Conservation (phyloP, 2,329 filamentous ascomycete species). For the Fusarium foetens region DNA sequence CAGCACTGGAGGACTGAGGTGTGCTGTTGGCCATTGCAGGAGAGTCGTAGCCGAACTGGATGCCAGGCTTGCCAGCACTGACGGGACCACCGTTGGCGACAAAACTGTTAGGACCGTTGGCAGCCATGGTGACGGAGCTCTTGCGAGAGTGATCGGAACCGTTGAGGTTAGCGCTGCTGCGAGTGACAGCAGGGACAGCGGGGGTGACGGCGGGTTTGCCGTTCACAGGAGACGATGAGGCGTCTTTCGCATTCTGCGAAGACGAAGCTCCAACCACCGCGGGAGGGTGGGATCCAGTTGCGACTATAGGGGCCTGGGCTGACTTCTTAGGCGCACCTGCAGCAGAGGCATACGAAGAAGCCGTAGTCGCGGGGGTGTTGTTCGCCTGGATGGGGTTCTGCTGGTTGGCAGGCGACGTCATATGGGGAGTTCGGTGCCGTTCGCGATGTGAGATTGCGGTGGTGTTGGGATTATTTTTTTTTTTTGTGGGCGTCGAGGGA, state of each 20-base stretch:
- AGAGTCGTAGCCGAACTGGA: conserved; percentile 87
- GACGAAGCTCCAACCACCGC: conserved; percentile 66
- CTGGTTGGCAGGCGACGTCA: conserved; percentile 70
- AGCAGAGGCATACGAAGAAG: conserved; percentile 74
- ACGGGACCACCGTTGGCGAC: conserved; percentile 77
- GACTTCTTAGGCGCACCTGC: conserved; percentile 71
- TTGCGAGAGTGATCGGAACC: conserved; percentile 84
- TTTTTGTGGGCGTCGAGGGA: conserved; percentile 40
- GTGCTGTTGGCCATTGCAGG: conserved; percentile 73
- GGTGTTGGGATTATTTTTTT: conserved; percentile 35
- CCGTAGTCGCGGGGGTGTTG: conserved; percentile 66
- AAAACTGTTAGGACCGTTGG: conserved; percentile 79
- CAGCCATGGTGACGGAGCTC: conserved; percentile 90
- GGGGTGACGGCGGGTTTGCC: conserved; percentile 79
- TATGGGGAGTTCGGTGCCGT: conserved; percentile 54
- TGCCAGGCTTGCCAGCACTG: conserved; percentile 69
- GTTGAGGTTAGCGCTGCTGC: conserved; percentile 73
- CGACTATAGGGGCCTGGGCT: conserved; percentile 68
- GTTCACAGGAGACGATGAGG: conserved; percentile 83
- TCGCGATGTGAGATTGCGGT: conserved; percentile 45
- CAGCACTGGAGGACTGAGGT: conserved; percentile 66
- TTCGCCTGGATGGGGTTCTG: conserved; percentile 66
- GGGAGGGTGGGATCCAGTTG: conserved; percentile 64
- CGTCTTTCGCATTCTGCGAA: conserved; percentile 69
- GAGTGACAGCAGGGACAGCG: conserved; percentile 73